Conservation (phyloP, 148 eudicot genomes). For the Rhododendron ferrugineum region DNA sequence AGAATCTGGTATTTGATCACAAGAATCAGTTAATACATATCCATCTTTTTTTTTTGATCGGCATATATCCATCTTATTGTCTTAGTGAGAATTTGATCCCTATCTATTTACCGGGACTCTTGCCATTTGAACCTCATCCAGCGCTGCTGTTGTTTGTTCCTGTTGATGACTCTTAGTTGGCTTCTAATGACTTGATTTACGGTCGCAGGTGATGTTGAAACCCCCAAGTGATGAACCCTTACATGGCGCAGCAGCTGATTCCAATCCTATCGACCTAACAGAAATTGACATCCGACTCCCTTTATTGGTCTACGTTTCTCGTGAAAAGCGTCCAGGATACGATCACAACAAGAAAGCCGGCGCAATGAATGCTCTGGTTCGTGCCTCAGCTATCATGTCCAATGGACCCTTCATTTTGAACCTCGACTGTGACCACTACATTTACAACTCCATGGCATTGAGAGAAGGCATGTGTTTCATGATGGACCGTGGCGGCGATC, state of each 20-base stretch:
- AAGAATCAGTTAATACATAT: not conserved
- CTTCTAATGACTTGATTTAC: not conserved
- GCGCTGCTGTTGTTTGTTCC: not conserved
- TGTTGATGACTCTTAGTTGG: not conserved
- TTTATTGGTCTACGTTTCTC: slow-evolving; percentile 81
- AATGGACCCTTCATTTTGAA: slow-evolving; percentile 92
- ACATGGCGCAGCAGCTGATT: slow-evolving; percentile 36
- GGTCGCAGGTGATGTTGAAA: slow-evolving; percentile 82
- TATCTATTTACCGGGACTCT: not conserved
- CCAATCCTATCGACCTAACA: slow-evolving; percentile 50
- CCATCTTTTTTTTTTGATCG: no score
- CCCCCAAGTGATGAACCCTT: slow-evolving; percentile 91
- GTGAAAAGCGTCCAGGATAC: slow-evolving; percentile 94
- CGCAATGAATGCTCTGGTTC: slow-evolving; percentile 94
- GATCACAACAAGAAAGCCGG: slow-evolving; percentile 99
- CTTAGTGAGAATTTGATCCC: not conserved
- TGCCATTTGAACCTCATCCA: not conserved
- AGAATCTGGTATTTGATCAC: not conserved
- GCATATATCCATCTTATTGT: not conserved
- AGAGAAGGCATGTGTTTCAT: slow-evolving; percentile 97
- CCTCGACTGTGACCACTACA: slow-evolving; percentile 91
- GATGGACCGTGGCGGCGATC: slow-evolving; percentile 99
- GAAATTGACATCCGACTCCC: slow-evolving; percentile 91
- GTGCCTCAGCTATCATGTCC: slow-evolving; percentile 96
- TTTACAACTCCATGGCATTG: slow-evolving; percentile 80